Conservation (phyloP, 441 rosid species). For the Bocquillonia castaneifolia region DNA sequence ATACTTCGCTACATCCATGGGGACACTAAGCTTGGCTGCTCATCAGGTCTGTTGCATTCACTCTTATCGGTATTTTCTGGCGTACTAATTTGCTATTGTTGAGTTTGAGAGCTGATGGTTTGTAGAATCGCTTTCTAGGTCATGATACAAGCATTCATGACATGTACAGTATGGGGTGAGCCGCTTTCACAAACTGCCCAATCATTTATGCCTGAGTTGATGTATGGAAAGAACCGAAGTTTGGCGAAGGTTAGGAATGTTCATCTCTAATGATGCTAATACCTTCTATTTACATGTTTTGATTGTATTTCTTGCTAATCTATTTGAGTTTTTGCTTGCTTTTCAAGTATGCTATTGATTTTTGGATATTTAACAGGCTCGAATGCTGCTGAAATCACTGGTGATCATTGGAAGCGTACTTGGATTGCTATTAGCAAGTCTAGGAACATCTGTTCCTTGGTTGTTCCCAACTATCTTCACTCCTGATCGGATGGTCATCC, state of each 20-base stretch:
- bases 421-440: constrained; percentile 54
- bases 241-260: constrained; percentile 51
- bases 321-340: not conserved
- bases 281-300: not conserved
- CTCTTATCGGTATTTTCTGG: constrained; percentile 9
- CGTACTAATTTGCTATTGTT: not conserved
- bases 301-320: not conserved
- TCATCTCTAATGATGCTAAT: not conserved
- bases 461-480: constrained; percentile 74
- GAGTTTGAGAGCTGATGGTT: constrained; percentile 6
- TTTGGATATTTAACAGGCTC: constrained; percentile 40
- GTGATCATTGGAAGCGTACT: constrained; percentile 65
- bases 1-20: constrained; percentile 89
- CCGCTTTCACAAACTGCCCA: constrained; percentile 96
- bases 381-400: constrained; percentile 71
- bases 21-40: constrained; percentile 68
- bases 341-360: not conserved
- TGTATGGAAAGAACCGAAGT: constrained; percentile 62
- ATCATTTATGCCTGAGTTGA: constrained; percentile 89
- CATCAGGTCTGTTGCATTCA: constrained; percentile 62
- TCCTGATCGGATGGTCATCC: constrained; percentile 54
- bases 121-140: constrained; percentile 39
- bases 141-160: constrained; percentile 71
- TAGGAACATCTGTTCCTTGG: constrained; percentile 66
- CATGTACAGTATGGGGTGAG: constrained; percentile 85